Evolutionary conservation across 2,329 filamentous ascomycete species (phyloP).

Genomic region (Ophiocordyceps camponoti-leonardi): DNA sequence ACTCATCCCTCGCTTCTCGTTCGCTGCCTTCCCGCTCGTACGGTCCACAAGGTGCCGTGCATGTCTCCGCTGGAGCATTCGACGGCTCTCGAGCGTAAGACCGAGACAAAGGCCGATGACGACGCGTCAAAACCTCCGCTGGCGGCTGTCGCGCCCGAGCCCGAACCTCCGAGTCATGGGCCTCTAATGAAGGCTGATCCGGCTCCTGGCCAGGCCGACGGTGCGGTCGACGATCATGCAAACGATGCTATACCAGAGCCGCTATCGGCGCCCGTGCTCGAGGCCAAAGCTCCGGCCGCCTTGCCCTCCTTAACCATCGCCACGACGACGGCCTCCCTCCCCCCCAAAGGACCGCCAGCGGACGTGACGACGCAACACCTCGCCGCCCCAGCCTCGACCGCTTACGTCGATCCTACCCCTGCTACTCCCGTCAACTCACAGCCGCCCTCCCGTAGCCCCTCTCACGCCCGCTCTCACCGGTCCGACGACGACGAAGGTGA

Average conservation of each 20-base stretch:
- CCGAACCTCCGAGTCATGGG: not conserved
- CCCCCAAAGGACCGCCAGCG: constrained; percentile 26
- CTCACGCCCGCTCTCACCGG: constrained; percentile 32
- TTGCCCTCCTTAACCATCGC: not conserved
- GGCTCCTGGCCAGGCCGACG: not conserved
- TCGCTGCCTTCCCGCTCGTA: not conserved
- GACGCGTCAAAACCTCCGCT: not conserved
- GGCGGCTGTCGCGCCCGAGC: not conserved
- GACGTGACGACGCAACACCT: constrained; percentile 24
- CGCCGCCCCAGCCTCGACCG: constrained; percentile 23
- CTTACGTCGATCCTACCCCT: constrained; percentile 41
- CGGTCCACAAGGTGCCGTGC: constrained; percentile 5
- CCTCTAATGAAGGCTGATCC: not conserved
- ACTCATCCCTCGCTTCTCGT: not conserved
- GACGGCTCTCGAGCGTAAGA: constrained; percentile 8
- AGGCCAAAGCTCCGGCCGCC: not conserved
- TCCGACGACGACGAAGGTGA: constrained; percentile 45
- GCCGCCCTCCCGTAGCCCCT: constrained; percentile 40
- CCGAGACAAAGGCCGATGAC: constrained; percentile 2
- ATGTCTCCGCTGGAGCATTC: constrained; percentile 19
- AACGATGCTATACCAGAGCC: too few relatives aligned
- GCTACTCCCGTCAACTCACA: constrained; percentile 36
- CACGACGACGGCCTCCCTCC: constrained; percentile 22
- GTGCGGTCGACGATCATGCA: too few relatives aligned
- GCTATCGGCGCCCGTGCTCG: not conserved